Evolutionary conservation across 169 alveolate genomes (phyloP), one percentile per base, ranked within the genome.

Genomic region (Blepharisma undulans): DNA sequence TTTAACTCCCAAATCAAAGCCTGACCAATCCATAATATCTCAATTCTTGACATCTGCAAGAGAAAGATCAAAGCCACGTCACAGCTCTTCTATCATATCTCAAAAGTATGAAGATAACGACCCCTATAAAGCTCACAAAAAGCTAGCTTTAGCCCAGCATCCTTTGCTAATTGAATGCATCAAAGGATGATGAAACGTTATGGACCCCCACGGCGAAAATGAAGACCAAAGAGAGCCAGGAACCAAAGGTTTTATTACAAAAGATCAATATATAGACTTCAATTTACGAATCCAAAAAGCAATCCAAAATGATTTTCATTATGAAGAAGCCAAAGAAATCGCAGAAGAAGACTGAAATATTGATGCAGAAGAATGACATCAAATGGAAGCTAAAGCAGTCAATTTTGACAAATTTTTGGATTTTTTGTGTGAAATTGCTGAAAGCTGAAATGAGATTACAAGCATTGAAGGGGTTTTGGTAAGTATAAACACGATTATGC

Each of bases 311-410:
- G 96, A 93, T n/a, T 93, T 91, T 81, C 93, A 93, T 29, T 66
- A 66, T 59, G 91, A 87, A n/a, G 66, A 87, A 59, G 96, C 96
- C 27, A 18, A 79, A 14, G 66, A 77, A n/a, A 72, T 88, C 7
- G 96, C 96, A 5, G 33, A 84, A 3, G 96, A 93, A 30, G 96
- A 93, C 66, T 93, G 96, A 94, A 88, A 93, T 36, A 91, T 93
- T 33, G 96, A 93, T 72, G 85, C 92, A 12, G 96, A 93, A 72
- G 87, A 94, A 34, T 94, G 92, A 82, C 71, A 25, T 32, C 29
- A 32, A 21, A 78, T 36, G 34, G 86, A 27, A 78, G 25, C 34
- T 25, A 78, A 78, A 32, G 25, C 86, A 12, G 29, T 80, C 36
- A 93, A 91, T 74, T 93, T 81, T 61, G 96, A 93, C 74, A 72